phyloP scores from a whole-genome alignment of 2,329 filamentous ascomycete genomes.

The Dothidotthia symphoricarpi region DNA sequence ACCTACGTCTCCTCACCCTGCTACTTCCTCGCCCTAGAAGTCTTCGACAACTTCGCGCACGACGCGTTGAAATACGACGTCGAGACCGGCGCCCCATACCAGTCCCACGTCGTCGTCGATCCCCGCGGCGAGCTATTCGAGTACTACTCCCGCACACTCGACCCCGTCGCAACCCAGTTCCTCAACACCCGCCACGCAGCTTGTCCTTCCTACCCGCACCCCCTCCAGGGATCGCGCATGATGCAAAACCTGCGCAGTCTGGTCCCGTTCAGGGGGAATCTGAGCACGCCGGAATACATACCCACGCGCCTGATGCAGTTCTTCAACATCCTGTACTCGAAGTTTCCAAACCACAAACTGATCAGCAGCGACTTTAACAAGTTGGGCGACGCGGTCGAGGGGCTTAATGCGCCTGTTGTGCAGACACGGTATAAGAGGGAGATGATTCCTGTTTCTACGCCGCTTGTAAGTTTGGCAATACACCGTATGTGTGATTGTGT shows the following conservation, averaged over 20 bases:
- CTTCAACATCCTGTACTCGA: constrained; percentile 83
- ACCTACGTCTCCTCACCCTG: constrained; percentile 85
- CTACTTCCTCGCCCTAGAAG: constrained; percentile 96
- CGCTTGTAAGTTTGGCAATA: constrained; percentile 63
- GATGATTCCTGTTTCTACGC: constrained; percentile 86
- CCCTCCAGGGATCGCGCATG: constrained; percentile 55
- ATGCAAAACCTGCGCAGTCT: constrained; percentile 62
- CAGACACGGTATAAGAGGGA: constrained; percentile 87
- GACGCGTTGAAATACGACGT: constrained; percentile 90
- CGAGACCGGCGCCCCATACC: constrained; percentile 74
- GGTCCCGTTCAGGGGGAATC: constrained; percentile 70
- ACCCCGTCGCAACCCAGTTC: constrained; percentile 79
- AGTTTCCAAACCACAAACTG: constrained; percentile 87
- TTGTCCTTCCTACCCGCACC: constrained; percentile 59
- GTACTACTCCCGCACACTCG: constrained; percentile 79
- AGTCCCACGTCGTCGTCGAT: constrained; percentile 86
- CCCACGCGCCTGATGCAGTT: constrained; percentile 95
- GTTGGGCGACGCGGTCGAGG: constrained; percentile 77
- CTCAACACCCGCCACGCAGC: constrained; percentile 81
- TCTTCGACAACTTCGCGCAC: constrained; percentile 98
- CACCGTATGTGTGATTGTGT: no score
- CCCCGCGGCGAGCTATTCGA: constrained; percentile 86
- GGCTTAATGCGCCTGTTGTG: constrained; percentile 90
- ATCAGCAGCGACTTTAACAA: constrained; percentile 87
- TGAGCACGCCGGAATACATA: constrained; percentile 86